These are phyloP conservation scores for Acanthamoeba rhysodes DNA, from an alignment of 208 protist genomes.

Conservation along the genomic window DNA sequence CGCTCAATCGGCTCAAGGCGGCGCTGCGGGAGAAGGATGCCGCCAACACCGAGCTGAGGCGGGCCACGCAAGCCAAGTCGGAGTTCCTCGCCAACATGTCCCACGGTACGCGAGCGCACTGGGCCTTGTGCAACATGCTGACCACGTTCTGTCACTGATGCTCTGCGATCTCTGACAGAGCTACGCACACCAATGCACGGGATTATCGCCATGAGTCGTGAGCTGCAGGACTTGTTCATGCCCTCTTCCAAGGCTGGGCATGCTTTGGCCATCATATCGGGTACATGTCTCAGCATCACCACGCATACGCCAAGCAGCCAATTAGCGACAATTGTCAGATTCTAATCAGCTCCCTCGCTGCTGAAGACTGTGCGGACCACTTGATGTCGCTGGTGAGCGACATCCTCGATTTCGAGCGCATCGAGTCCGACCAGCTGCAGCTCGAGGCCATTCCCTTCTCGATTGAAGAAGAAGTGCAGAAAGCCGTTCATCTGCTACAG, in stretches of 20 bases:
- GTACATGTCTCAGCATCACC: no score
- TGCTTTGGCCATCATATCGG: no score
- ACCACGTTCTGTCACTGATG: neutral
- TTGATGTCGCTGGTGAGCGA: constrained; percentile 48
- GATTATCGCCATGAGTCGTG: constrained; percentile 31
- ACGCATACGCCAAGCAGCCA: no score
- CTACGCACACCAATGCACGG: constrained; percentile 60
- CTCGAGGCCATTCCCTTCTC: constrained; percentile 4
- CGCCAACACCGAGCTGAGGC: neutral
- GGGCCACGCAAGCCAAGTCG: constrained; percentile 22
- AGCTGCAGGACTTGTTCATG: neutral
- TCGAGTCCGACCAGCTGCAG: constrained; percentile 12
- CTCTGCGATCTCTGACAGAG: neutral
- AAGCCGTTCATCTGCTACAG: neutral
- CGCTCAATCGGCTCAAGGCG: neutral
- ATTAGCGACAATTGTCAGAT: no score
- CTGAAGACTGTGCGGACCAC: constrained; percentile 41
- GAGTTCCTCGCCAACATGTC: constrained; percentile 50
- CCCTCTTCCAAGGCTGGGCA: neutral
- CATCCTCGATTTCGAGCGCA: constrained; percentile 52
- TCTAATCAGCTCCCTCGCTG: no score
- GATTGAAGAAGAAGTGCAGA: neutral
- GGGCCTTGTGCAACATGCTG: no score
- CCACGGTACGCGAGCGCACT: no score
- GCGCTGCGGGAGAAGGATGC: constrained; percentile 1